Base-by-base conservation (phyloP, 345 rosid species). In the Excoecaria cochinchinensis region DNA sequence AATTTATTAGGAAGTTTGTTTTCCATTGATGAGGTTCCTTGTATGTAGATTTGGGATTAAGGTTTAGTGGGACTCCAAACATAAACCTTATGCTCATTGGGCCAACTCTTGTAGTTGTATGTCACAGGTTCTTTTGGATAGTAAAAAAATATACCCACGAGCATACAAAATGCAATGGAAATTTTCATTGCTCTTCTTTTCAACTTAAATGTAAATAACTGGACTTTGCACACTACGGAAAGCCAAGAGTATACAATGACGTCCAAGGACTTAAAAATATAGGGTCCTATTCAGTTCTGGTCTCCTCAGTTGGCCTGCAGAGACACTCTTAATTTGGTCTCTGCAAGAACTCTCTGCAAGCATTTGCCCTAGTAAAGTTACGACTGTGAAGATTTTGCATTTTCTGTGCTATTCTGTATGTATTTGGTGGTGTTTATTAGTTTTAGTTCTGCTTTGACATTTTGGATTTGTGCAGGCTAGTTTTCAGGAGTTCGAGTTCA, bases 401-500 rank as follows among this genome's bases (percentile, higher is more conserved):
- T 73, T 40, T 12, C 44, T 50, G 24, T 15, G 44, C 25, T 24
- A 5, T n/a, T 38, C 8, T 40, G 13, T 68, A 36, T 25, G 40
- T 22, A 8, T 9, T 24, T 42, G 38, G 9, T 50, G 36, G 17
- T 67, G 6, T 39, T 78, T 48, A 14, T 57, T n/a, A 71, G 64
- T 57, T 71, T 46, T 14, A 59, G 42, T 56, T 76, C 56, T 42
- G 50, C 47, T 46, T 65, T 60, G 73, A 50, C n/a, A 31, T 65
- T 44, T 19, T 70, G 75, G 19, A 19, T 70, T 64, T 87, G 36
- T 61, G 24, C 88, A 92, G 97, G 91, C 76, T 92, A 66, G 85
- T 91, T 77, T 90, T 95, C 69, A 84, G 85, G 85, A 85, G 87
- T 71, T 92, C 97, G 14, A 85, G 56, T 65, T 77, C 89, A 4